phyloP scores from a whole-genome alignment of 352 stramenopile species.

The Blastocystis sp. region DNA sequence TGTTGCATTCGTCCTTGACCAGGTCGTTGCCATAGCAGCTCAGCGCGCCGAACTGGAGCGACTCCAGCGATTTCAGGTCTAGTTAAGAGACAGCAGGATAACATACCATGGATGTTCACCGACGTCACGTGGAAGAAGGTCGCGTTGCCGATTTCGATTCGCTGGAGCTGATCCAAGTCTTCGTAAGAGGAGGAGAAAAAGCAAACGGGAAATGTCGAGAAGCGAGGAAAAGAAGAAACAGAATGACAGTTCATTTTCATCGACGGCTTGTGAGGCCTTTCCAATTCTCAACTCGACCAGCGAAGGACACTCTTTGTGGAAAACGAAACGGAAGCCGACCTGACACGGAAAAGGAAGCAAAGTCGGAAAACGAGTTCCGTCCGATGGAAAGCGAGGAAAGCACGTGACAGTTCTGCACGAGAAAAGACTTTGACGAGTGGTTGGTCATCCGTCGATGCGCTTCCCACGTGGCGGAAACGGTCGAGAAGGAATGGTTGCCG shows the following conservation, averaged over 20 bases:
- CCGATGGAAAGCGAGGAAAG: not conserved
- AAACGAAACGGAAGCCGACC: not conserved
- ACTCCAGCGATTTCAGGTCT: not conserved
- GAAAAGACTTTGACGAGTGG: not conserved
- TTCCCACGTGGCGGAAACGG: not conserved
- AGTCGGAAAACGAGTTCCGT: slow-evolving; percentile 34
- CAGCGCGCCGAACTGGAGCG: not conserved
- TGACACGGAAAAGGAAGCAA: not conserved
- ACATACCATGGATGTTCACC: not conserved
- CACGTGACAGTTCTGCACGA: not conserved
- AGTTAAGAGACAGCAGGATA: not conserved
- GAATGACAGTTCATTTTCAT: not conserved
- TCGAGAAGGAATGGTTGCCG: not conserved
- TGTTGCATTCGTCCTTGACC: not conserved
- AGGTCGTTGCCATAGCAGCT: slow-evolving; percentile 14
- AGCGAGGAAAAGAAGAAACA: not conserved
- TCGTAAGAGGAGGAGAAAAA: not conserved
- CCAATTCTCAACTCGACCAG: not conserved
- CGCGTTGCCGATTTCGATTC: not conserved
- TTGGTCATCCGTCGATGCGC: not conserved
- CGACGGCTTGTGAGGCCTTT: not conserved
- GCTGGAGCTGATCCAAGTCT: not conserved
- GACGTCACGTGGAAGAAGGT: not conserved
- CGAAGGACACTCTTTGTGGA: not conserved
- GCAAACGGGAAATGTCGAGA: not conserved